A percentile compares a stretch with the other conserved stretches of the same genome.
phyloP scores from a whole-genome alignment of 2,329 filamentous ascomycete genomes.

The Stachybotrys chlorohalonatus region DNA sequence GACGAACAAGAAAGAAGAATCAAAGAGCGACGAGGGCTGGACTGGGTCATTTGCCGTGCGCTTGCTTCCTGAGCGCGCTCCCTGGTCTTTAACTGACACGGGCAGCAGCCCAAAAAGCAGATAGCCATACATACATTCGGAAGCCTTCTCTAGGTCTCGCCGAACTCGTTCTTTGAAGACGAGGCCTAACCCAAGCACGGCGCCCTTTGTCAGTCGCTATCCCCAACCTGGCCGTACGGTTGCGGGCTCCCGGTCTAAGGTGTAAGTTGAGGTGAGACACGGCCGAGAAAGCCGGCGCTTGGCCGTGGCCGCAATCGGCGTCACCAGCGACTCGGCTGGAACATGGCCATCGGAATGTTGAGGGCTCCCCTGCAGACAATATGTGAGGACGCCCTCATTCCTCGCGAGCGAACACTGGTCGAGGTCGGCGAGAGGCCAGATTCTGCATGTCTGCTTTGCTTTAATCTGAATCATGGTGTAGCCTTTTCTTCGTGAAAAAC shows the following conservation, averaged over 20 bases:
- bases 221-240: background rate
- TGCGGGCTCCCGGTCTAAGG: background rate
- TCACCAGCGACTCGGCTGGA: background rate
- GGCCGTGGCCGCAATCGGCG: background rate
- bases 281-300: background rate
- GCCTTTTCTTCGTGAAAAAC: no score
- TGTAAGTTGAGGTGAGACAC: background rate
- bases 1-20: no score
- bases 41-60: no score
- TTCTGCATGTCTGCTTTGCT: no score
- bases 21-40: no score
- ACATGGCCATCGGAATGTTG: background rate
- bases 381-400: background rate
- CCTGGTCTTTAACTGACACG: no score
- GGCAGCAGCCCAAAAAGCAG: background rate
- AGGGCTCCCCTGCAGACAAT: background rate
- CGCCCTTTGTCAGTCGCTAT: background rate
- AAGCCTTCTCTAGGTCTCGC: conserved; percentile 8
- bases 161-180: conserved; percentile 14
- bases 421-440: background rate
- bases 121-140: conserved; percentile 8
- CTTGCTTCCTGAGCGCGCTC: no score
- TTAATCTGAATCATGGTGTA: no score
- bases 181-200: background rate
- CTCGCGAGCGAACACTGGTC: background rate